Conservation (phyloP, 2,329 filamentous ascomycete species). For the Penicillium vulpinum region DNA sequence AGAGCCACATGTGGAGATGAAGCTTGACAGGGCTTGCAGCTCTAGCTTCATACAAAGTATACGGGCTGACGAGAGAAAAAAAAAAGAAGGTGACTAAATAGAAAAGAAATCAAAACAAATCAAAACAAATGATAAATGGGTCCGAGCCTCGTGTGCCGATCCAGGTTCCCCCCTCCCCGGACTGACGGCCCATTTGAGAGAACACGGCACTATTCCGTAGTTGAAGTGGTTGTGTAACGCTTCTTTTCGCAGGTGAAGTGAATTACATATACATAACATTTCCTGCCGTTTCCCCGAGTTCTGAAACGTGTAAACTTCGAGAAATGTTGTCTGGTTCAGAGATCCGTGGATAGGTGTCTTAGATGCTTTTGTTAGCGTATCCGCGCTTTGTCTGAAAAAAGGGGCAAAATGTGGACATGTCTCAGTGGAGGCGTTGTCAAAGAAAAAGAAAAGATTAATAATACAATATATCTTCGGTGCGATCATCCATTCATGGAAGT, state of each 20-base stretch:
- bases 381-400: constrained; percentile 14
- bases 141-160: constrained; percentile 4
- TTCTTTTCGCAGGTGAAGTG: too few species aligned
- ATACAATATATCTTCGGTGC: background rate
- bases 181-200: constrained; percentile 6
- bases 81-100: background rate
- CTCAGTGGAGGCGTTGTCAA: background rate
- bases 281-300: constrained; percentile 4
- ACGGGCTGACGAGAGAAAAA: background rate
- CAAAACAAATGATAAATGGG: background rate
- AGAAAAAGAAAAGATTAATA: background rate
- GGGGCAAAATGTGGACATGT: constrained; percentile 7
- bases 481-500: too few species aligned
- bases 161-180: constrained; percentile 7
- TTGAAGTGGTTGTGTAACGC: too few species aligned
- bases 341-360: background rate
- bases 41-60: background rate
- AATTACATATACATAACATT: too few species aligned
- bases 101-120: too few species aligned
- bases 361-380: constrained; percentile 1
- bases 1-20: constrained; percentile 6
- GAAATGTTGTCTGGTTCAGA: too few species aligned
- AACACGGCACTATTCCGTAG: too few species aligned
- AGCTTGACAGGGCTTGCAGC: constrained; percentile 6
- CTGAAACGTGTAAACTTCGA: too few species aligned